These are phyloP conservation scores for Helicosporidium sp. DNA, from an alignment of 139 green algal species.

Conservation along the genomic window DNA sequence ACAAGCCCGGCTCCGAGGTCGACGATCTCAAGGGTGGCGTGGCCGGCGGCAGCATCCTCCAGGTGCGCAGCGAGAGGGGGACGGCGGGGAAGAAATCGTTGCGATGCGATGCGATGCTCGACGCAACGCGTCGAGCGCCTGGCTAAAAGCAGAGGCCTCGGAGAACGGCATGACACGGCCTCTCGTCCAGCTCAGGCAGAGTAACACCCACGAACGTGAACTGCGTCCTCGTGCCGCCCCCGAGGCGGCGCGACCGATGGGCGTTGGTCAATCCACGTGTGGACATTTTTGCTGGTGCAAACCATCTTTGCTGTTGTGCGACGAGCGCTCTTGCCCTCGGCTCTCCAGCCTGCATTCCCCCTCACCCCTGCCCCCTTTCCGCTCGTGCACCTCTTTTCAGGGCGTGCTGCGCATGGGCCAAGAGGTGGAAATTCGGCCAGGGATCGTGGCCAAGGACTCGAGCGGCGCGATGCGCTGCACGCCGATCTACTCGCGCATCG, in stretches of 20 bases:
- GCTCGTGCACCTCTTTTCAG: conserved; percentile 11
- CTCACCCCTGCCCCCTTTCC: not conserved
- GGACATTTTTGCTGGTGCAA: too few species aligned
- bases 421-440: conserved; percentile 88
- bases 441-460: conserved; percentile 91
- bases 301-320: too few species aligned
- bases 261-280: conserved; percentile 20
- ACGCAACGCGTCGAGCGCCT: conserved; percentile 6
- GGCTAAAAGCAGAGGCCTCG: conserved; percentile 21
- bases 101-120: too few species aligned
- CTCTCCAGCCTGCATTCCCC: too few species aligned
- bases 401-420: conserved; percentile 77
- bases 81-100: too few species aligned
- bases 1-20: conserved; percentile 92
- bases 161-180: conserved; percentile 18
- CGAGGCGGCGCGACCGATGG: too few species aligned
- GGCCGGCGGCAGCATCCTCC: conserved; percentile 84
- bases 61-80: conserved; percentile 27
- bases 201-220: conserved; percentile 3
- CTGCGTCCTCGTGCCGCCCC: too few species aligned
- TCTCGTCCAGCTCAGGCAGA: conserved; percentile 23
- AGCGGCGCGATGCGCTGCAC: conserved; percentile 72
- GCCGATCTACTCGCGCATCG: conserved; percentile 89
- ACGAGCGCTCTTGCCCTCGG: too few species aligned
- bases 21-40: conserved; percentile 92